Evolutionary conservation across 352 stramenopile species (phyloP), one percentile per base, ranked within the genome.

Genomic region (Globisporangium recalcitrans): DNA sequence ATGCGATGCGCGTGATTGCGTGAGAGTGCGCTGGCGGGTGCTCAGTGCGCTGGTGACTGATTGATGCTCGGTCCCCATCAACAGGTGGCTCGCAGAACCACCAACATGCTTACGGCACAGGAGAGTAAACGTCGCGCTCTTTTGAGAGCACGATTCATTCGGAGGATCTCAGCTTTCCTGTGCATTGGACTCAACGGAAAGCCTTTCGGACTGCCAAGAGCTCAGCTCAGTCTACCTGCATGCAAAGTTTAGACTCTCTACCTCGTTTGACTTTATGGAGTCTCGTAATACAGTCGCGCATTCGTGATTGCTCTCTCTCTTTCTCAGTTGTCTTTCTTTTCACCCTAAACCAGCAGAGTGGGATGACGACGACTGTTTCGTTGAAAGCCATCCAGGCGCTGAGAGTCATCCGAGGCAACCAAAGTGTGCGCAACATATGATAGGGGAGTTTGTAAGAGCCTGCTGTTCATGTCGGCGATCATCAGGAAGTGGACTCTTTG

Each of bases 381-480:
- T 47, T 47, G 40, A 47, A 47, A 47, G 40, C 40, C 40, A 47
- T 47, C 40, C 40, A 47, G 14, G 21, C 40, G 40, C 40, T 47
- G 40, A 47, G 40, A 7, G 40, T 47, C 40, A 47, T 47, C 26
- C 47, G 22, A 67, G 34, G 52, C 36, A 19, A 46, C 52, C 21
- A 58, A 58, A 58, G 21, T 19, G 40, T 1, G 16, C 6, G n/a
- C 5, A 47, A 9, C 16, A 47, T 47, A 22, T 47, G n/a, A n/a
- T n/a, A n/a, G n/a, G 16, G 40, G 6, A 2, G 40, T 47, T 47
- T 47, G 36, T 44, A 47, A 9, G 19, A 22, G 40, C 11, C 2
- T n/a, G n/a, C n/a, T n/a, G n/a, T n/a, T n/a, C n/a, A n/a, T n/a
- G n/a, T n/a, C n/a, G n/a, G n/a, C n/a, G n/a, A n/a, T n/a, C n/a